phyloP scores from a whole-genome alignment of 2,329 filamentous ascomycete genomes.

The Apiospora aurea region DNA sequence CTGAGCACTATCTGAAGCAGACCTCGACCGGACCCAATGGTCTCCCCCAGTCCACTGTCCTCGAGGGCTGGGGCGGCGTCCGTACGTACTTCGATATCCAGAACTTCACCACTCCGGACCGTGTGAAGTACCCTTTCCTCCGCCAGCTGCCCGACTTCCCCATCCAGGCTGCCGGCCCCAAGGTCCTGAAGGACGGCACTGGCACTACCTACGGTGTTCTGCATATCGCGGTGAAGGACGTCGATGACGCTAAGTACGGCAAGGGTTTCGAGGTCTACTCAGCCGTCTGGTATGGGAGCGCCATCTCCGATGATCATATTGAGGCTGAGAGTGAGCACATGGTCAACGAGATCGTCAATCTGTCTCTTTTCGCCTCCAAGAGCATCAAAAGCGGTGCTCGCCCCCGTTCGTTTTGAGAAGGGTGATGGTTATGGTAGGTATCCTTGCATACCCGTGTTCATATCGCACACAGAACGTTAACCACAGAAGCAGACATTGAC shows the following conservation, averaged over 20 bases:
- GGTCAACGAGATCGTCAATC: conserved; percentile 34
- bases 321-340: conserved; percentile 33
- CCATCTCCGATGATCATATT: conserved; percentile 28
- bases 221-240: conserved; percentile 33
- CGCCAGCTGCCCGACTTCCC: conserved; percentile 35
- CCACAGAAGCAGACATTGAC: neutral
- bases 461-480: neutral
- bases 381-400: neutral
- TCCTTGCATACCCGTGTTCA: too few relatives aligned
- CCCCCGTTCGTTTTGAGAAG: neutral
- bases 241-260: conserved; percentile 25
- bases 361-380: conserved; percentile 30
- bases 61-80: conserved; percentile 43
- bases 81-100: conserved; percentile 47
- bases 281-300: conserved; percentile 31
- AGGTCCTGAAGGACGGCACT: conserved; percentile 27
- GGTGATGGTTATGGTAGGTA: neutral
- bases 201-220: conserved; percentile 29
- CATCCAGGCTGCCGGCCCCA: conserved; percentile 35
- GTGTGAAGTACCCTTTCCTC: conserved; percentile 42
- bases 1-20: conserved; percentile 40
- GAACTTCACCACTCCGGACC: conserved; percentile 38
- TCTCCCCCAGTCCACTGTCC: conserved; percentile 34
- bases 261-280: conserved; percentile 32
- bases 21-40: conserved; percentile 30